These are phyloP conservation scores for Termitomyces titanicus DNA, from an alignment of 768 basidiomycete genomes.

Conservation along the genomic window DNA sequence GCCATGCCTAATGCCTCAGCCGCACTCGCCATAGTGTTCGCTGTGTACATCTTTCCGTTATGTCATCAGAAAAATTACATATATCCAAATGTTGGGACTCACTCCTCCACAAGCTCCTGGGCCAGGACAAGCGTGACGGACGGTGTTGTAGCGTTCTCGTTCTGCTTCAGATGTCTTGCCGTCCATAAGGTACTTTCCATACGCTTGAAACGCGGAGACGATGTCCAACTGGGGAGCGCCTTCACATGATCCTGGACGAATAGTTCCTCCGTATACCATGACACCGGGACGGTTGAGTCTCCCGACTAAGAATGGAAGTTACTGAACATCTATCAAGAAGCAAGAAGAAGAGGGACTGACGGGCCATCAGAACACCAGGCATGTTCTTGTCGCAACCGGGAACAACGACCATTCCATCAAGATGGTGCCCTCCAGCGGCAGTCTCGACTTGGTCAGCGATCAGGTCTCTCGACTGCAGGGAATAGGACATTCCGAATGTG, in stretches of 20 bases:
- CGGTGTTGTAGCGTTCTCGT: constrained; percentile 75
- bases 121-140: constrained; percentile 95
- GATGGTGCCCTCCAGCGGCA: constrained; percentile 94
- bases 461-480: constrained; percentile 95
- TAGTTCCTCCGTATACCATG: constrained; percentile 98
- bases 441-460: constrained; percentile 98
- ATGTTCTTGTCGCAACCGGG: constrained; percentile 99
- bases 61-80: not conserved
- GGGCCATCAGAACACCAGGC: constrained; percentile 98
- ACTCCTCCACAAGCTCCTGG: constrained; percentile 98
- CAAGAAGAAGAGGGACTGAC: constrained; percentile 40
- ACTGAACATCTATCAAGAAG: constrained; percentile 17
- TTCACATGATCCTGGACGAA: constrained; percentile 88
- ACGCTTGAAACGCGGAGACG: constrained; percentile 96
- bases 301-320: constrained; percentile 56
- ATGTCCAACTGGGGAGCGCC: constrained; percentile 88
- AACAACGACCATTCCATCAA: constrained; percentile 96
- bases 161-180: constrained; percentile 85
- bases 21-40: constrained; percentile 97
- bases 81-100: constrained; percentile 25
- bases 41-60: constrained; percentile 82
- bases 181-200: constrained; percentile 91
- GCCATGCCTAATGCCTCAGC: constrained; percentile 96
- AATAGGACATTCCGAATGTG: constrained; percentile 89
- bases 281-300: constrained; percentile 92